Evolutionary conservation across 2,329 filamentous ascomycete species (phyloP).

Genomic region (Microdochium nivale): DNA sequence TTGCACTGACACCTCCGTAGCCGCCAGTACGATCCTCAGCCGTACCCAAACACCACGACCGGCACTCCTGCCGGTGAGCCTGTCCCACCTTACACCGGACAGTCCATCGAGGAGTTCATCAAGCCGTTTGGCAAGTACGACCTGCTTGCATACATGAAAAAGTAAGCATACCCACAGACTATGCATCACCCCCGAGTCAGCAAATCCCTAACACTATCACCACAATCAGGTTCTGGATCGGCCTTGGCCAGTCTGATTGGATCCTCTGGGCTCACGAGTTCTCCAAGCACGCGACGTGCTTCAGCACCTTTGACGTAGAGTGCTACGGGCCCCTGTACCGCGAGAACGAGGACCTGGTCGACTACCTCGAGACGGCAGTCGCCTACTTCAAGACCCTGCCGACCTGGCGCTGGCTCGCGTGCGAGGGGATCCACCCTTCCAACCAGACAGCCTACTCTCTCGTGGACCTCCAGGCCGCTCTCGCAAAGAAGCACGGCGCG

Average conservation of each 20-base stretch:
- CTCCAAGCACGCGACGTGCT: constrained; percentile 61
- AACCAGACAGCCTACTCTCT: constrained; percentile 51
- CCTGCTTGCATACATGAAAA: constrained; percentile 57
- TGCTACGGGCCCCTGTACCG: constrained; percentile 54
- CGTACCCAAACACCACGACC: constrained; percentile 55
- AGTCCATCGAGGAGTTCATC: constrained; percentile 49
- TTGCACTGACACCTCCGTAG: constrained; percentile 10
- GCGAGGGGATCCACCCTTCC: constrained; percentile 43
- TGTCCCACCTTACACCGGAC: constrained; percentile 50
- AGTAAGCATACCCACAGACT: constrained; percentile 20
- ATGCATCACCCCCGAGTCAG: not conserved
- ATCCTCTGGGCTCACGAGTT: constrained; percentile 62
- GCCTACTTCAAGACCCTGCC: constrained; percentile 49
- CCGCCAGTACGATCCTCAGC: constrained; percentile 55
- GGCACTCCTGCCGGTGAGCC: constrained; percentile 40
- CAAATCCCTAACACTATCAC: not conserved
- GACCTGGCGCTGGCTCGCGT: constrained; percentile 51
- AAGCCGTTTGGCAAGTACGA: constrained; percentile 48
- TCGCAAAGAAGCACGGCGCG: constrained; percentile 41
- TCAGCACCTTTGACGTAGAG: constrained; percentile 52
- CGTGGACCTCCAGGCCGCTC: constrained; percentile 37
- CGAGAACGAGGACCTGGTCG: constrained; percentile 49
- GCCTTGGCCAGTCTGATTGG: constrained; percentile 43
- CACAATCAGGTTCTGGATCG: constrained; percentile 43
- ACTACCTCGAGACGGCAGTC: constrained; percentile 55